These are phyloP conservation scores for Malus hybrid DNA, from an alignment of 331 rosid genomes.

Conservation along the genomic window DNA sequence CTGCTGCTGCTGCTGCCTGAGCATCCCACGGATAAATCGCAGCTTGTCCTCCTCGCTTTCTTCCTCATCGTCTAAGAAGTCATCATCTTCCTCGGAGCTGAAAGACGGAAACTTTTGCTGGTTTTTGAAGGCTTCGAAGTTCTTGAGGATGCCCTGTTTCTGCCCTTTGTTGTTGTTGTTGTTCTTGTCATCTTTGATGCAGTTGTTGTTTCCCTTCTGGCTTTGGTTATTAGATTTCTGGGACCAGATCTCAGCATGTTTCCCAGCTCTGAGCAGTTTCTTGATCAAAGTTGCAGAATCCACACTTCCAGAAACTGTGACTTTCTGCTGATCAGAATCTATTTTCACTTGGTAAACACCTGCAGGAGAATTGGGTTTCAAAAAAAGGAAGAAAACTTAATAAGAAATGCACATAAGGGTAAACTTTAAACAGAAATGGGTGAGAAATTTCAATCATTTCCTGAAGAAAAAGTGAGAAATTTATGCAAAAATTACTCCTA, in stretches of 20 bases:
- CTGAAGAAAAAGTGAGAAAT: no score
- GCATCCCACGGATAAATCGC: constrained; percentile 33
- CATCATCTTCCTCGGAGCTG: constrained; percentile 45
- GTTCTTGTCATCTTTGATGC: constrained; percentile 51
- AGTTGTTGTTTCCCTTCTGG: constrained; percentile 50
- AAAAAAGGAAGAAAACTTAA: neutral
- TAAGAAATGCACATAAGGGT: neutral
- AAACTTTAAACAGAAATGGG: neutral
- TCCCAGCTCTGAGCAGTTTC: constrained; percentile 67
- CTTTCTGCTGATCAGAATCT: constrained; percentile 77
- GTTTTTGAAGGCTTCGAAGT: constrained; percentile 46
- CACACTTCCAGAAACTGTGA: constrained; percentile 70
- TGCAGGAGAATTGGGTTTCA: constrained; percentile 7
- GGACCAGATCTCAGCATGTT: constrained; percentile 75
- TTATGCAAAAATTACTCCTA: neutral
- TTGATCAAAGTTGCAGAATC: constrained; percentile 68
- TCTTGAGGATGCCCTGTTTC: constrained; percentile 38
- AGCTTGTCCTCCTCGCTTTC: constrained; percentile 45
- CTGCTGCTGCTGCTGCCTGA: constrained; percentile 29
- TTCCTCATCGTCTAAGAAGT: constrained; percentile 33
- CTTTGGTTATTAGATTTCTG: constrained; percentile 41
- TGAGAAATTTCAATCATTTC: neutral
- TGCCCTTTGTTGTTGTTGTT: constrained; percentile 25
- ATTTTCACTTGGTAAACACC: constrained; percentile 79
- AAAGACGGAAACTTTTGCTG: constrained; percentile 49